These are phyloP conservation scores for Aureobasidium vineae DNA, from an alignment of 2,329 filamentous ascomycete species.

Conservation along the genomic window DNA sequence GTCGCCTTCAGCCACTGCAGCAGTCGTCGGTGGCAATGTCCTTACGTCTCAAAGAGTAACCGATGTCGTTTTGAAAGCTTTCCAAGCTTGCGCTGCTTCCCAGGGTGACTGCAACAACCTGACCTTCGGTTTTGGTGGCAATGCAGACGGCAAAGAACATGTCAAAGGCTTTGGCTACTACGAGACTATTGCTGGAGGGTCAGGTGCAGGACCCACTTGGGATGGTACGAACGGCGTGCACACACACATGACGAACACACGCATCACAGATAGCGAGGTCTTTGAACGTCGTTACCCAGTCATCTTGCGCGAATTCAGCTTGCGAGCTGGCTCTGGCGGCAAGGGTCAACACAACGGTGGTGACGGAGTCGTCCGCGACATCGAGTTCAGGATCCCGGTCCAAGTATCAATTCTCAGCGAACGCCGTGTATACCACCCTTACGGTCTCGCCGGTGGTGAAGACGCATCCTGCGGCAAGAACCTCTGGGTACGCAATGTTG, in stretches of 20 bases:
- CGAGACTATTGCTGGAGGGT: constrained; percentile 78
- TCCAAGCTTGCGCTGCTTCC: constrained; percentile 72
- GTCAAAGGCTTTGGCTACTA: constrained; percentile 83
- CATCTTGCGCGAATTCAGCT: constrained; percentile 65
- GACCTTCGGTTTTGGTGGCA: constrained; percentile 67
- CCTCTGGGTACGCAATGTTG: constrained; percentile 76
- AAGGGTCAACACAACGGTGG: constrained; percentile 67
- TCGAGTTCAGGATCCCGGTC: constrained; percentile 75
- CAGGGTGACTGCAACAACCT: constrained; percentile 84
- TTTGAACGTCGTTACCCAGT: constrained; percentile 77
- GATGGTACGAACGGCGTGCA: constrained; percentile 74
- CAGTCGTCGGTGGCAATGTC: constrained; percentile 81
- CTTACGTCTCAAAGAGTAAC: constrained; percentile 76
- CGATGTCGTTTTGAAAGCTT: constrained; percentile 78
- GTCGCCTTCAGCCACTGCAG: constrained; percentile 70
- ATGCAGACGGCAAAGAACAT: constrained; percentile 56
- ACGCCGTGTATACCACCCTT: constrained; percentile 71
- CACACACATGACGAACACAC: constrained; percentile 82
- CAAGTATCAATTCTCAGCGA: constrained; percentile 79
- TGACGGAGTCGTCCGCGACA: constrained; percentile 73
- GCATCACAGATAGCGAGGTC: constrained; percentile 77
- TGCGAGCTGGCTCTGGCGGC: constrained; percentile 64
- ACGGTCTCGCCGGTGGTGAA: constrained; percentile 78
- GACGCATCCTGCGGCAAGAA: constrained; percentile 79
- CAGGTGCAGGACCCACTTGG: constrained; percentile 70